Conservation (phyloP, 2,329 filamentous ascomycete species). For the Monilinia fructicola region DNA sequence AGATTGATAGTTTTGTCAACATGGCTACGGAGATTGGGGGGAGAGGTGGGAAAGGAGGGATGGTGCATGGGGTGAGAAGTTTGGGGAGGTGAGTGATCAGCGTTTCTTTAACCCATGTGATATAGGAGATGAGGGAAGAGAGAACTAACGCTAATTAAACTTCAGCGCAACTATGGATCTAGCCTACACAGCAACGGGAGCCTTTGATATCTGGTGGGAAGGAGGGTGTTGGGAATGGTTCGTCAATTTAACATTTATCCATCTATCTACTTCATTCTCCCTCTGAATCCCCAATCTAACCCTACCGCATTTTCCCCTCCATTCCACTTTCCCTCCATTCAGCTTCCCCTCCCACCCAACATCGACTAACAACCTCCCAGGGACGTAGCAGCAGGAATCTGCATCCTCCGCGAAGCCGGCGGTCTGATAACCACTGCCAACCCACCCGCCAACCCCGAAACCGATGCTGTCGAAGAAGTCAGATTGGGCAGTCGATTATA, state of each 20-base stretch:
- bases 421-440: slow-evolving; percentile 74
- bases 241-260: slow-evolving; percentile 31
- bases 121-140: no score
- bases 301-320: no score
- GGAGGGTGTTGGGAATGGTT: slow-evolving; percentile 79
- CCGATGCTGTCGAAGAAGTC: slow-evolving; percentile 57
- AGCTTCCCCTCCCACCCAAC: neutral
- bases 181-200: slow-evolving; percentile 72
- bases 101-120: neutral
- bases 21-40: slow-evolving; percentile 68
- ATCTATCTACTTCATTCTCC: neutral
- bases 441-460: slow-evolving; percentile 58
- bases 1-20: slow-evolving; percentile 73
- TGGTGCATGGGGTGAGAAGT: slow-evolving; percentile 76
- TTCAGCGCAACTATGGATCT: slow-evolving; percentile 68
- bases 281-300: no score
- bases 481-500: slow-evolving; percentile 68
- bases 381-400: slow-evolving; percentile 76
- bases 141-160: neutral
- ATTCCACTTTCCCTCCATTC: neutral
- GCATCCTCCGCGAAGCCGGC: slow-evolving; percentile 70
- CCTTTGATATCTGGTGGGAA: slow-evolving; percentile 82
- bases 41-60: slow-evolving; percentile 65
- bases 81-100: slow-evolving; percentile 53
- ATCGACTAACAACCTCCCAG: slow-evolving; percentile 37